Evolutionary conservation across 257 asterid species (phyloP).

Genomic region (Capsicum chinense): DNA sequence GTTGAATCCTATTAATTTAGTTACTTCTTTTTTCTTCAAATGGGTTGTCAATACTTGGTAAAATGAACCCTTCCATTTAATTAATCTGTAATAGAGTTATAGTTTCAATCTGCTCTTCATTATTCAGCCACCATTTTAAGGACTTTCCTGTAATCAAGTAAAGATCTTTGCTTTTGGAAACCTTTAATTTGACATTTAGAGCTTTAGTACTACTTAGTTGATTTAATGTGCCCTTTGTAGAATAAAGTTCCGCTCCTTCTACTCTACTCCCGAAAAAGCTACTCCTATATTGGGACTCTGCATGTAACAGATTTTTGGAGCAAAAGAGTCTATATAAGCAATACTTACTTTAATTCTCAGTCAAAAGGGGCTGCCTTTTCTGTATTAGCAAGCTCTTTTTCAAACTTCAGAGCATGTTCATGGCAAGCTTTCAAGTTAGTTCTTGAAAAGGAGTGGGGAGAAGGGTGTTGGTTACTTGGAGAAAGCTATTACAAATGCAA

Average conservation of each 20-base stretch:
- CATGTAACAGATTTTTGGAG: constrained; percentile 11
- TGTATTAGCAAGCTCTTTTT: neutral
- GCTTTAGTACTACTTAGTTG: neutral
- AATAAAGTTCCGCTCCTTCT: neutral
- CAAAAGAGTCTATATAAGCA: neutral
- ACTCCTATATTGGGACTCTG: neutral
- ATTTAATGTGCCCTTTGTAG: neutral
- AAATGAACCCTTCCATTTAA: neutral
- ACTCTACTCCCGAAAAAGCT: neutral
- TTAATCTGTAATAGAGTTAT: neutral
- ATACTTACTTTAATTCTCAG: neutral
- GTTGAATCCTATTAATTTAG: neutral
- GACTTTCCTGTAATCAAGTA: neutral
- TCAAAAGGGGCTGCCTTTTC: neutral
- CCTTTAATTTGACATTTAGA: no score
- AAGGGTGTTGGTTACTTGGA: constrained; percentile 54
- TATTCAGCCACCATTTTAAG: neutral
- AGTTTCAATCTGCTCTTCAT: neutral
- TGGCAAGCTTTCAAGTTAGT: constrained; percentile 2
- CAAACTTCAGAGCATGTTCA: neutral
- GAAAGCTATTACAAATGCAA: constrained; percentile 45
- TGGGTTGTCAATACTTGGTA: no score
- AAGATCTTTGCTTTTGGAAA: constrained; percentile 13
- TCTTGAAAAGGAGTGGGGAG: constrained; percentile 51
- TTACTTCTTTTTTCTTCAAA: neutral